Evolutionary conservation across 2,329 filamentous ascomycete genomes (phyloP).

Genomic region (Calonectria honghensis): DNA sequence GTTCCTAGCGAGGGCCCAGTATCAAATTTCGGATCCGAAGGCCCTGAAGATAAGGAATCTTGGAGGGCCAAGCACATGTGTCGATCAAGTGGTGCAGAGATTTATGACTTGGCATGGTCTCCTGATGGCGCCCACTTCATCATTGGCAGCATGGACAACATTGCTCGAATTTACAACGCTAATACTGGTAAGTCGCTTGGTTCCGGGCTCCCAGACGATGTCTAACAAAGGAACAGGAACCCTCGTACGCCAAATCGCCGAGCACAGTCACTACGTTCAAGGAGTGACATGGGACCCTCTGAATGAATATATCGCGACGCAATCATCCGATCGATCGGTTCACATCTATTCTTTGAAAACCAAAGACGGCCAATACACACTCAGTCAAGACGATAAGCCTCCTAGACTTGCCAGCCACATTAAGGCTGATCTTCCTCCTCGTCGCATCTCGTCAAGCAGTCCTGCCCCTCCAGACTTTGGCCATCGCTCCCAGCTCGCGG

Average conservation of each 20-base stretch:
- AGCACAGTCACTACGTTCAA: slow-evolving; percentile 98
- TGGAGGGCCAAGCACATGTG: slow-evolving; percentile 99
- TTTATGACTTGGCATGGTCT: slow-evolving; percentile 99
- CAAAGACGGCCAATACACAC: slow-evolving; percentile 95
- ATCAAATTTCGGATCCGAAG: slow-evolving; percentile 86
- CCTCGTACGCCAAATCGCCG: slow-evolving; percentile 92
- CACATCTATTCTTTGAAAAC: slow-evolving; percentile 98
- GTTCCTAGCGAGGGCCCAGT: slow-evolving; percentile 87
- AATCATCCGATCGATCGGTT: slow-evolving; percentile 97
- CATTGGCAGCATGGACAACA: slow-evolving; percentile 99
- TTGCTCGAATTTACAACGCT: slow-evolving; percentile 97
- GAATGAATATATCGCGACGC: slow-evolving; percentile 98
- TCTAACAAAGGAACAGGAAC: slow-evolving; percentile 63
- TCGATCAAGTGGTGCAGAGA: slow-evolving; percentile 93
- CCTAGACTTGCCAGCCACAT: slow-evolving; percentile 86
- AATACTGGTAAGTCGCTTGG: slow-evolving; percentile 81
- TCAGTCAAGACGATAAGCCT: slow-evolving; percentile 80
- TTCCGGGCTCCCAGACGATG: slow-evolving; percentile 1
- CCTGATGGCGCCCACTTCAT: slow-evolving; percentile 98
- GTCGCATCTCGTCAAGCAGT: slow-evolving; percentile 92
- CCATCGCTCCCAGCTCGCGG: slow-evolving; percentile 78
- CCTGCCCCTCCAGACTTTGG: slow-evolving; percentile 91
- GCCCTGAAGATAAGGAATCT: slow-evolving; percentile 93
- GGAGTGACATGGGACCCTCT: slow-evolving; percentile 98
- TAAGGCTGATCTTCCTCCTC: slow-evolving; percentile 92